Base-by-base conservation (phyloP, 768 basidiomycete genomes). In the Suillus subluteus region DNA sequence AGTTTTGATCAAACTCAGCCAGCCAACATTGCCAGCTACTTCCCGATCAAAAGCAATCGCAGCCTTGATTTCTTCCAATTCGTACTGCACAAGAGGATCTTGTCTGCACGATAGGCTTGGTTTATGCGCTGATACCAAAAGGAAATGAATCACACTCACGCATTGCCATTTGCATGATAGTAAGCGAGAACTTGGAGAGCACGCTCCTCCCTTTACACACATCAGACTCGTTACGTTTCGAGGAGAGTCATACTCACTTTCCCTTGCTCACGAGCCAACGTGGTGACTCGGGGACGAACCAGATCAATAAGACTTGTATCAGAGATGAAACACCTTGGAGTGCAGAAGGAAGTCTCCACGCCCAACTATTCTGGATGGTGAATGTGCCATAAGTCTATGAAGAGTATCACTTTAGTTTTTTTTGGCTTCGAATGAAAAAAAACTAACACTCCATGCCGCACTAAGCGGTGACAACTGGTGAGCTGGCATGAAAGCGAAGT, bases 51-150 rank as follows among this genome's bases (percentile, higher is more conserved):
- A 77, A 4, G 75, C 78, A 64, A 87, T 79, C 7, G 87, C 87
- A 32, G 85, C 81, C 72, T 86, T 87, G 78, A 91, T 90, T 75
- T 90, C 88, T 68, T 85, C 82, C 68, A 86, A 88, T 72, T 88
- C 87, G 72, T 84, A 87, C 68, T 84, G 79, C 2, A 89, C 86
- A 1, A 87, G 81, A 2, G 87, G 83, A 70, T 89, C 86, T 30
- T 82, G 66, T 59, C 74, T 73, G 67, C 16, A 58, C 16, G 12
- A 15, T 40, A 16, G n/a, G 15, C 56, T 23, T 38, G n/a, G 37
- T 23, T 58, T n/a, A 58, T 16, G 38, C 13, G n/a, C 15, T 23
- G 15, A 40, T 23, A 40, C 23, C 15, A 38, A 23, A 16, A 38
- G 2, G 3, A 58, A 40, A 58, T 58, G 15, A 15, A 26, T 26